Evolutionary conservation across 805 yeast genomes (phyloP).

Genomic region (Yarrowia sp.): DNA sequence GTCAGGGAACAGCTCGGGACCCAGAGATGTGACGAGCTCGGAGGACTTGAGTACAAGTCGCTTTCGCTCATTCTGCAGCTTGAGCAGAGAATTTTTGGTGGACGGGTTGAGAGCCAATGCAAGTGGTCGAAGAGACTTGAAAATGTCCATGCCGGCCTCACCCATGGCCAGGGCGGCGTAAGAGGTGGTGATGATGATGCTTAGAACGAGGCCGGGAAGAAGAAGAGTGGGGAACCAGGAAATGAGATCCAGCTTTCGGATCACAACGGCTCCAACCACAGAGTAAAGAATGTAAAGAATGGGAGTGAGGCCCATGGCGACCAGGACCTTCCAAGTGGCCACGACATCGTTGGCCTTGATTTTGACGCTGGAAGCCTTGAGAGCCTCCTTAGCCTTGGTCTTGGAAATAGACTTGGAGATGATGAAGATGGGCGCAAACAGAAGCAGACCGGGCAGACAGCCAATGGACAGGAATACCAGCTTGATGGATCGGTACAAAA

Average conservation of each 20-base stretch:
- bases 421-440: slow-evolving; percentile 88
- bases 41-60: slow-evolving; percentile 77
- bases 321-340: slow-evolving; percentile 96
- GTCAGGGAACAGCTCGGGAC: slow-evolving; percentile 87
- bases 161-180: slow-evolving; percentile 92
- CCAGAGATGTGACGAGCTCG: slow-evolving; percentile 76
- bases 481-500: slow-evolving; percentile 62
- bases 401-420: slow-evolving; percentile 77
- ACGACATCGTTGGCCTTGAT: slow-evolving; percentile 91
- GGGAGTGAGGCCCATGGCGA: slow-evolving; percentile 89
- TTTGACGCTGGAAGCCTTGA: slow-evolving; percentile 87
- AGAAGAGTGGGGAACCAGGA: slow-evolving; percentile 57
- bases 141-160: slow-evolving; percentile 89
- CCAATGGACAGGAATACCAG: slow-evolving; percentile 63
- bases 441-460: slow-evolving; percentile 85
- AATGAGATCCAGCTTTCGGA: slow-evolving; percentile 46
- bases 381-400: slow-evolving; percentile 75
- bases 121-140: slow-evolving; percentile 82
- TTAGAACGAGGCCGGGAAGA: slow-evolving; percentile 59
- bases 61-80: slow-evolving; percentile 67
- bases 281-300: slow-evolving; percentile 83
- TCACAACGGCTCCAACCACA: slow-evolving; percentile 51
- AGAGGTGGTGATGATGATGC: slow-evolving; percentile 51
- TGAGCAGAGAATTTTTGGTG: slow-evolving; percentile 52
- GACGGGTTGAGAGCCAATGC: slow-evolving; percentile 56